Percentiles rank a stretch among this genome's conserved stretches.
phyloP scores from a whole-genome alignment of 768 basidiomycete genomes.

The Suillus discolor region DNA sequence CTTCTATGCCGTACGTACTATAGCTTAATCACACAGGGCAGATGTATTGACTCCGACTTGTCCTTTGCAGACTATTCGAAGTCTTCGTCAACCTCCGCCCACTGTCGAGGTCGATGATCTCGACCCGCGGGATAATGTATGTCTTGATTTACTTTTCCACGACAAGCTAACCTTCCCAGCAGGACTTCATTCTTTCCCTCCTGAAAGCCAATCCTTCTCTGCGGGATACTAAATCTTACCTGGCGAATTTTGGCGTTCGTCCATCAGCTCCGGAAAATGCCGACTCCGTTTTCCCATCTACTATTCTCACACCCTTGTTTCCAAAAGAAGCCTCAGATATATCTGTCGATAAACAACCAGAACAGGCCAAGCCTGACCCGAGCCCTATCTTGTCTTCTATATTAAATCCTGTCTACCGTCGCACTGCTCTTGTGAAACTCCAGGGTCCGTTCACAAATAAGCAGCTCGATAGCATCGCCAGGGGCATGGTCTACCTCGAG shows the following conservation, averaged over 20 bases:
- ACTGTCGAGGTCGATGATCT: conserved; percentile 26
- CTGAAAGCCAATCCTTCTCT: conserved; percentile 90
- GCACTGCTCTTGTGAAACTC: conserved; percentile 94
- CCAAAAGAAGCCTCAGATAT: conserved; percentile 15
- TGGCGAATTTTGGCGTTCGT: conserved; percentile 85
- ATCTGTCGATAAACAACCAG: conserved; percentile 31
- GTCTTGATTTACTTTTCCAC: conserved; percentile 15
- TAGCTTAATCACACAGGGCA: too few species aligned
- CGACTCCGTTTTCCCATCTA: conserved; percentile 23
- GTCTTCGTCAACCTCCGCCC: conserved; percentile 24
- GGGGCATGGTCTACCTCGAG: conserved; percentile 93
- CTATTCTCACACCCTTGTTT: conserved; percentile 28
- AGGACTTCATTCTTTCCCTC: conserved; percentile 98
- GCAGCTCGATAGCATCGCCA: conserved; percentile 91
- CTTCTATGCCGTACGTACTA: conserved; percentile 54
- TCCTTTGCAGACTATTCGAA: conserved; percentile 30
- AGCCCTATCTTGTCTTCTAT: conserved; percentile 70
- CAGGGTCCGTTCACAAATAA: conserved; percentile 94
- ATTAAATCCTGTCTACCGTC: conserved; percentile 79
- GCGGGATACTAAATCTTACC: conserved; percentile 88
- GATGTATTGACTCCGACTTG: conserved; percentile 18
- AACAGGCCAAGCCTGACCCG: conserved; percentile 38
- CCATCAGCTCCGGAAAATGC: conserved; percentile 40
- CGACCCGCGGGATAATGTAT: conserved; percentile 52
- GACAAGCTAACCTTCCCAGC: conserved; percentile 17